phyloP scores from a whole-genome alignment of 441 rosid species.

The Kokia cookei region DNA sequence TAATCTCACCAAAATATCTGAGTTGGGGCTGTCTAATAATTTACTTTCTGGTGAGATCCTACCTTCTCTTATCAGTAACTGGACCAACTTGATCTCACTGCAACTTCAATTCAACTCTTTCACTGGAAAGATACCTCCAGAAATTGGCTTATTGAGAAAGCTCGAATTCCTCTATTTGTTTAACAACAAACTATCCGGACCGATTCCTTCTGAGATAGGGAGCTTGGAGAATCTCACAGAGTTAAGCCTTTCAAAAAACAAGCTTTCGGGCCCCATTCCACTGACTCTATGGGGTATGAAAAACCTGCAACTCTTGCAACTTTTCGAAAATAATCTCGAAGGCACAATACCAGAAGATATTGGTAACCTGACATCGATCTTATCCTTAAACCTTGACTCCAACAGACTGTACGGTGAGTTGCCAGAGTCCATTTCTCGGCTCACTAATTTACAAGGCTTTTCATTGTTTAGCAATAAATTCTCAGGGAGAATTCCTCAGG shows the following conservation, averaged over 20 bases:
- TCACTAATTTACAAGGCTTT: slow-evolving; percentile 10
- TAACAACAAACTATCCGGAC: slow-evolving; percentile 33
- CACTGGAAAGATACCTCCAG: slow-evolving; percentile 41
- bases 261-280: slow-evolving; percentile 39
- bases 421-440: slow-evolving; percentile 29
- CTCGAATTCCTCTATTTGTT: slow-evolving; percentile 31
- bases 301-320: slow-evolving; percentile 12
- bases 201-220: slow-evolving; percentile 45
- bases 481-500: slow-evolving; percentile 27
- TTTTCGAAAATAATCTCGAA: slow-evolving; percentile 26
- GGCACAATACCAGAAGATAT: slow-evolving; percentile 42
- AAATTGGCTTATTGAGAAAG: slow-evolving; percentile 33
- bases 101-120: slow-evolving; percentile 50
- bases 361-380: slow-evolving; percentile 27
- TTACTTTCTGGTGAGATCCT: slow-evolving; percentile 40
- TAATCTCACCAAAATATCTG: slow-evolving; percentile 25
- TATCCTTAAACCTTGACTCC: slow-evolving; percentile 13
- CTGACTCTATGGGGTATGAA: slow-evolving; percentile 26
- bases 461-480: slow-evolving; percentile 32
- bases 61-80: slow-evolving; percentile 34
- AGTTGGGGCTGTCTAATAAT: slow-evolving; percentile 42
- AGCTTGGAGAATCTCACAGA: slow-evolving; percentile 13
- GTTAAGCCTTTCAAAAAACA: slow-evolving; percentile 30
- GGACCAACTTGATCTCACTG: slow-evolving; percentile 44
- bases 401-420: slow-evolving; percentile 36